Evolutionary conservation across 441 rosid species (phyloP).

Genomic region (Euphorbia celastroides): DNA sequence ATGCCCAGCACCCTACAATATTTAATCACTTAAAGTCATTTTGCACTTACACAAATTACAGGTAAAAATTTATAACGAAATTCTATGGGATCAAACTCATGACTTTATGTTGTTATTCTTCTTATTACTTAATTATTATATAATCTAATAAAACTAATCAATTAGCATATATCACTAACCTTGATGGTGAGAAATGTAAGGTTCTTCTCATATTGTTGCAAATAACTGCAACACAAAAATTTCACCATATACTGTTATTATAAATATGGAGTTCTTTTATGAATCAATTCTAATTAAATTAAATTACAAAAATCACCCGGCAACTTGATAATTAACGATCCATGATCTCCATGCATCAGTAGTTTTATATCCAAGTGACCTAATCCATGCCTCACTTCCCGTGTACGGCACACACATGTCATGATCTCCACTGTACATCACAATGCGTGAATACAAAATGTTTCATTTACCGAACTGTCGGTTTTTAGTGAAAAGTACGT

Average conservation of each 20-base stretch:
- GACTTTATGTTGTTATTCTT: no score
- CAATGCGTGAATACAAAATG: neutral
- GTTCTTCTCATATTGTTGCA: slow-evolving; percentile 46
- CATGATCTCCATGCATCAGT: slow-evolving; percentile 42
- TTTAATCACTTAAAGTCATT: neutral
- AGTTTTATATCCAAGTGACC: slow-evolving; percentile 38
- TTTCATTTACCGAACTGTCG: no score
- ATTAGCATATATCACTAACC: slow-evolving; percentile 25
- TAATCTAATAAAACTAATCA: no score
- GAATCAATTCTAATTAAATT: no score
- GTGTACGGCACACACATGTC: slow-evolving; percentile 42
- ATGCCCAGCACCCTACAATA: slow-evolving; percentile 61
- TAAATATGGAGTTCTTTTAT: no score
- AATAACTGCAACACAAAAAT: slow-evolving; percentile 30
- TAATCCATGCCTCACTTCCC: slow-evolving; percentile 44
- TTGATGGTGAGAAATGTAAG: slow-evolving; percentile 50
- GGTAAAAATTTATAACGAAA: no score
- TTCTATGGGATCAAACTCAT: no score
- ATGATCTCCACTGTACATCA: slow-evolving; percentile 44
- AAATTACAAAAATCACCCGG: slow-evolving; percentile 24
- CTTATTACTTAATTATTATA: no score
- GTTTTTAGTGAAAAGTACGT: neutral
- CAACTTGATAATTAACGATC: slow-evolving; percentile 34
- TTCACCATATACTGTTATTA: neutral
- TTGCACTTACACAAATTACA: neutral